Conservation (phyloP, 1,284 basidiomycete genomes). For the Marasmius fiardii region DNA sequence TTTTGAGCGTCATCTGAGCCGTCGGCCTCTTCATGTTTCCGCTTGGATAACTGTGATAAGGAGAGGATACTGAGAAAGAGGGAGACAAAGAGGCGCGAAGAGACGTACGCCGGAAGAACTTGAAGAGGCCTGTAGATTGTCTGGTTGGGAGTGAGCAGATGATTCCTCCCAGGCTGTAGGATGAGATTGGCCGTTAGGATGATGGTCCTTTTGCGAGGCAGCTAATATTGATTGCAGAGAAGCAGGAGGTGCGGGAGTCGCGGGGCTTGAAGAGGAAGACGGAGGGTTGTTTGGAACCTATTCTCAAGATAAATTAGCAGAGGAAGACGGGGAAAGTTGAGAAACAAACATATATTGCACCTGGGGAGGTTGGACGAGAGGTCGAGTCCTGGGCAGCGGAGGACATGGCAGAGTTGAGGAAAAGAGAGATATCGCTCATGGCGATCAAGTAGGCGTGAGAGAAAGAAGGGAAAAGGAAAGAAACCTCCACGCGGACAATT, state of each 20-base stretch:
- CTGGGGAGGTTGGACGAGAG: neutral
- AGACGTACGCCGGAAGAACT: conserved; percentile 27
- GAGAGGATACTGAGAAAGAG: conserved; percentile 5
- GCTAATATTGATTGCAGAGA: conserved; percentile 65
- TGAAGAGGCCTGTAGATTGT: conserved; percentile 14
- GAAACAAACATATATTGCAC: conserved; percentile 3
- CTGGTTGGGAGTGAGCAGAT: conserved; percentile 19
- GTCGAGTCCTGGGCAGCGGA: neutral
- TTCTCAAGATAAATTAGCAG: neutral
- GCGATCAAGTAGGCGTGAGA: conserved; percentile 2
- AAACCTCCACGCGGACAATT: neutral
- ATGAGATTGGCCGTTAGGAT: conserved; percentile 33
- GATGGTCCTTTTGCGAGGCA: conserved; percentile 39
- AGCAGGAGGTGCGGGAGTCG: conserved; percentile 35
- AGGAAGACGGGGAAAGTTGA: neutral
- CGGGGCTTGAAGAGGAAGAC: neutral
- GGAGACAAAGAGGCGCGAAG: conserved; percentile 6
- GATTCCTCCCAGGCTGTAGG: conserved; percentile 34
- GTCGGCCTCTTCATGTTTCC: conserved; percentile 69
- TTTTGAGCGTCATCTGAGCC: conserved; percentile 61
- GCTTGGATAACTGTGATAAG: conserved; percentile 44
- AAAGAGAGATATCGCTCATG: conserved; percentile 1
- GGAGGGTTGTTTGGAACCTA: conserved; percentile 1
- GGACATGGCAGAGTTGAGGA: conserved; percentile 1
- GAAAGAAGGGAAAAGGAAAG: neutral